These are phyloP conservation scores for Kondoa malvinella DNA, from an alignment of 768 basidiomycete genomes.

Conservation along the genomic window DNA sequence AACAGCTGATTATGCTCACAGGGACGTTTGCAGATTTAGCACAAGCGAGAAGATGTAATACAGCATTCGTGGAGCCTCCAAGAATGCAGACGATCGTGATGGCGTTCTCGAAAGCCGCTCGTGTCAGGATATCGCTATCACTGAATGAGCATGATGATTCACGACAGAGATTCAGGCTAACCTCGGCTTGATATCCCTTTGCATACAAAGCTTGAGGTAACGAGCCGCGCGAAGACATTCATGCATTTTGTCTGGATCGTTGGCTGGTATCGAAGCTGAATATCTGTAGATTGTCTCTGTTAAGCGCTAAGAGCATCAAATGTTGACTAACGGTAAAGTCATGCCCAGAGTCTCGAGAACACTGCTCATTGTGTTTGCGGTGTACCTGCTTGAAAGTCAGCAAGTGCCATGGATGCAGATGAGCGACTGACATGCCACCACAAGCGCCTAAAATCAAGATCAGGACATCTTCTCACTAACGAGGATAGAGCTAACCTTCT, in stretches of 20 bases:
- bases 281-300: background rate
- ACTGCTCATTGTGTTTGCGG: constrained; percentile 77
- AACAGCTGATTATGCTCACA: background rate
- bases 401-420: background rate
- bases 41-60: background rate
- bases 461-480: too few species aligned
- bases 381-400: constrained; percentile 26
- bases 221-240: constrained; percentile 64
- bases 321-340: constrained; percentile 50
- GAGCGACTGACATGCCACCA: constrained; percentile 31
- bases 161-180: too few species aligned
- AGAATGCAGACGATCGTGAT: constrained; percentile 61
- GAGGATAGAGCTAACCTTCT: too few species aligned
- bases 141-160: too few species aligned
- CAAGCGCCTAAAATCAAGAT: too few species aligned
- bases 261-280: background rate
- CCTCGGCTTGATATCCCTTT: constrained; percentile 52
- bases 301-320: constrained; percentile 56
- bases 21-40: background rate
- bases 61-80: constrained; percentile 72
- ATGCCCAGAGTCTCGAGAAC: constrained; percentile 69
- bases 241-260: constrained; percentile 50
- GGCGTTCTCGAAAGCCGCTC: constrained; percentile 62
- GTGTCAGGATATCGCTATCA: constrained; percentile 51
- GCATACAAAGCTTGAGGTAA: constrained; percentile 57